These are phyloP conservation scores for Selaginella moellendorffii DNA, from an alignment of 75 land plant genomes.

Conservation along the genomic window DNA sequence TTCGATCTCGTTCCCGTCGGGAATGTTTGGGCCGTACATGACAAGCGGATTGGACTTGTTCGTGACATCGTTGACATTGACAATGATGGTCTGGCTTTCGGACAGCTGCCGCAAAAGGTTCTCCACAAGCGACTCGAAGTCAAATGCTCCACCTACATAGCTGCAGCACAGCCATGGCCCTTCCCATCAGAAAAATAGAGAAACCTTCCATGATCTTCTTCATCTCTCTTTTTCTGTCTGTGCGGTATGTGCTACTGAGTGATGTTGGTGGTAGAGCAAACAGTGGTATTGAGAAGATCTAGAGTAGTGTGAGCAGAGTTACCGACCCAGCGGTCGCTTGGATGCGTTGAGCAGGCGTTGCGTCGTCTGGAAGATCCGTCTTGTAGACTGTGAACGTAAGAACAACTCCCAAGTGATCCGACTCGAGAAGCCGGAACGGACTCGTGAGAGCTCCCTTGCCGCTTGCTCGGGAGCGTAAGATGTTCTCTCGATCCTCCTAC, in stretches of 20 bases:
- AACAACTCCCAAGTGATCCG: conserved; percentile 73
- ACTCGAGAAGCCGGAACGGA: conserved; percentile 65
- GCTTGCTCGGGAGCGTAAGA: conserved; percentile 63
- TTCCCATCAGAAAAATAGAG: not conserved
- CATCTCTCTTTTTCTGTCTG: not conserved
- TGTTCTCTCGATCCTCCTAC: conserved; percentile 89
- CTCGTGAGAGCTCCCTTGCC: conserved; percentile 81
- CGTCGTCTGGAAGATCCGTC: conserved; percentile 49
- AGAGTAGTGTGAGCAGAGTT: not conserved
- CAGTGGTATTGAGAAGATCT: not conserved
- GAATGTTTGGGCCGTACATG: conserved; percentile 46
- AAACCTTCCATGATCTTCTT: not conserved
- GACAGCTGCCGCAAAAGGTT: conserved; percentile 57
- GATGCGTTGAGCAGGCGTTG: conserved; percentile 65
- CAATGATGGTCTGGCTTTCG: conserved; percentile 37
- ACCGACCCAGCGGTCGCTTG: conserved; percentile 65
- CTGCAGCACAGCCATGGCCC: not conserved
- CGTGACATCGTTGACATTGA: conserved; percentile 70
- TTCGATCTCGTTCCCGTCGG: conserved; percentile 12
- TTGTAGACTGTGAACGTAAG: conserved; percentile 83
- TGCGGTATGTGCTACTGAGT: too few species aligned
- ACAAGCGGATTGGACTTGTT: conserved; percentile 35
- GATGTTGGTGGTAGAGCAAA: not conserved
- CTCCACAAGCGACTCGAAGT: conserved; percentile 62
- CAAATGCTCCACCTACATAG: conserved; percentile 19